Conservation (phyloP, 2,329 filamentous ascomycete species). For the Colletotrichum falcatum region DNA sequence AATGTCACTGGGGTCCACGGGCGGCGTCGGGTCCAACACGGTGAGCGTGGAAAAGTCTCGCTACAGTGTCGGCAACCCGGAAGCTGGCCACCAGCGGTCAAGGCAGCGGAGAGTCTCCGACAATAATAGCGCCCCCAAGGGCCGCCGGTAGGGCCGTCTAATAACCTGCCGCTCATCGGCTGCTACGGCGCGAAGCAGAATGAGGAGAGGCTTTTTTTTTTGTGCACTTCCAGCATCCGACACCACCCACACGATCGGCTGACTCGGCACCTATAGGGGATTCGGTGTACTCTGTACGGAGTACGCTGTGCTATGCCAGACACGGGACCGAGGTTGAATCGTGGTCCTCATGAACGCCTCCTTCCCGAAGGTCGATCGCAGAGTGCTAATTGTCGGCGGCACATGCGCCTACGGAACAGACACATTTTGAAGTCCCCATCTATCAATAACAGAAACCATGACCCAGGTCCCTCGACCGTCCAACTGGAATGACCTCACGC, state of each 20-base stretch:
- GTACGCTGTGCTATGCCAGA: neutral
- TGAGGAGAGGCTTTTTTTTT: constrained; percentile 12
- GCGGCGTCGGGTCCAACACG: constrained; percentile 17
- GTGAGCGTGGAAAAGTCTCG: constrained; percentile 16
- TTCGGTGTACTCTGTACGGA: neutral
- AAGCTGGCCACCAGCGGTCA: constrained; percentile 1
- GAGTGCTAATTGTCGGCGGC: neutral
- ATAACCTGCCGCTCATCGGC: constrained; percentile 8
- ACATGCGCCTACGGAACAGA: neutral
- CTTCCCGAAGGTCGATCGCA: neutral
- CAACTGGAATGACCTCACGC: constrained; percentile 20
- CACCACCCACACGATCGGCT: constrained; percentile 19
- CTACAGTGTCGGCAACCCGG: constrained; percentile 10
- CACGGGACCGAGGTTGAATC: neutral
- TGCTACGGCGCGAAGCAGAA: constrained; percentile 21
- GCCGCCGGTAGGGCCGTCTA: constrained; percentile 29
- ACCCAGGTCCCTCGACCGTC: neutral
- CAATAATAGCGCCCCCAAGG: constrained; percentile 23
- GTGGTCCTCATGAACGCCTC: neutral
- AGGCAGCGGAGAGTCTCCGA: constrained; percentile 25
- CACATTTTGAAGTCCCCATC: neutral
- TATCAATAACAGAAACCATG: neutral
- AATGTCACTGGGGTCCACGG: neutral
- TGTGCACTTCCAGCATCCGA: constrained; percentile 18
- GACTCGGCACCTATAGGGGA: constrained; percentile 12